A percentile compares a stretch with the other conserved stretches of the same genome.
Evolutionary conservation across 169 alveolate species (phyloP).

Genomic region (Eimeria nieschulzi): DNA sequence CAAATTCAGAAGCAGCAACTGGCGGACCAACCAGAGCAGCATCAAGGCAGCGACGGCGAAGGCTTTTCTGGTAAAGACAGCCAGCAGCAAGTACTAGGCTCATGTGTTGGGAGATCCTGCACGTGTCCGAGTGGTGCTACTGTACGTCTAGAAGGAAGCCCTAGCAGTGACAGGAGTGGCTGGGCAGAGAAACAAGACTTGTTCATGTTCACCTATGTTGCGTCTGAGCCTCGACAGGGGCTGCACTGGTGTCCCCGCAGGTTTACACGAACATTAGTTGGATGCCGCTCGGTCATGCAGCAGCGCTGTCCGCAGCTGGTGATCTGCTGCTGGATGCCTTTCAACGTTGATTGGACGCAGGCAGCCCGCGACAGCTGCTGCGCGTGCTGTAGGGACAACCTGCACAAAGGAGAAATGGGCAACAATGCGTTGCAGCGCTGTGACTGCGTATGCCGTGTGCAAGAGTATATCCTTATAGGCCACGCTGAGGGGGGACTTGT

Average conservation of each 20-base stretch:
- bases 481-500: slow-evolving; percentile 73
- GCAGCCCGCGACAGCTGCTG: slow-evolving; percentile 52
- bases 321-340: slow-evolving; percentile 76
- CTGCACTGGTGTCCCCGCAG: slow-evolving; percentile 30
- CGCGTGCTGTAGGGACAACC: slow-evolving; percentile 33
- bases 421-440: neutral
- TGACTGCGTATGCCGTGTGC: slow-evolving; percentile 22
- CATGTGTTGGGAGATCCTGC: too few species aligned
- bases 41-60: neutral
- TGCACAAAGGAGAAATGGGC: neutral
- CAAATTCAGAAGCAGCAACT: slow-evolving; percentile 13
- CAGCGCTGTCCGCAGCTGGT: slow-evolving; percentile 65
- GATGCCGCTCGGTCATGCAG: slow-evolving; percentile 50
- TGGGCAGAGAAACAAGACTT: too few species aligned
- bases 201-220: slow-evolving; percentile 16
- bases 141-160: too few species aligned
- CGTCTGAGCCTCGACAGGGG: slow-evolving; percentile 41
- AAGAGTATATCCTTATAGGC: slow-evolving; percentile 68
- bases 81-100: too few species aligned
- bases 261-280: neutral
- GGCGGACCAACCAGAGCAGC: neutral
- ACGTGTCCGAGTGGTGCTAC: too few species aligned
- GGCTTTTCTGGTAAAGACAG: neutral
- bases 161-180: too few species aligned
- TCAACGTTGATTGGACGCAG: slow-evolving; percentile 70